Conservation (phyloP, 1,139 yeast species). For the Zygoascus meyerae region DNA sequence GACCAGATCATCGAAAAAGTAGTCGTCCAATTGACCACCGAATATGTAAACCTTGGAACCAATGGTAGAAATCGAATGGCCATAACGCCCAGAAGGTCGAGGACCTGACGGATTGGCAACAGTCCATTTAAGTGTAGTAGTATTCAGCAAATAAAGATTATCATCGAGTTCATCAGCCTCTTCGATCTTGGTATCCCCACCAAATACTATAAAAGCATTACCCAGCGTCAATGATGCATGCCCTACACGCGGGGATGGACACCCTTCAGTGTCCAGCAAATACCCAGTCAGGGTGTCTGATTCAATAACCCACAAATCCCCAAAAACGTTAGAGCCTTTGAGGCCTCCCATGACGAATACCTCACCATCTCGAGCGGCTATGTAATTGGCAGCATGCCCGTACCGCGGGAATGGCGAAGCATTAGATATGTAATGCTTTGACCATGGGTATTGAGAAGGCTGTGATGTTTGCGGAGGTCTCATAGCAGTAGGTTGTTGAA, state of each 20-base stretch:
- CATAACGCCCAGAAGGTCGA: conserved; percentile 89
- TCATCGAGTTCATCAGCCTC: conserved; percentile 73
- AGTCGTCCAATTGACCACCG: conserved; percentile 94
- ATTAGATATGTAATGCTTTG: conserved; percentile 57
- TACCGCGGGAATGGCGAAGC: conserved; percentile 87
- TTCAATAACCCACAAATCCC: conserved; percentile 78
- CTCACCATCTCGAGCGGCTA: conserved; percentile 72
- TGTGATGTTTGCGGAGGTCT: neutral
- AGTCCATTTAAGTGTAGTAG: conserved; percentile 86
- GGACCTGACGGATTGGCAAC: conserved; percentile 76
- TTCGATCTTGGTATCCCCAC: conserved; percentile 93
- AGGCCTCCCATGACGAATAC: conserved; percentile 92
- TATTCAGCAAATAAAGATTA: conserved; percentile 83
- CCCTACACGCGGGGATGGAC: conserved; percentile 95
- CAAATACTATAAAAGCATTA: conserved; percentile 90
- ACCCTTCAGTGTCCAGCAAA: conserved; percentile 60
- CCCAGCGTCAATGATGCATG: conserved; percentile 92
- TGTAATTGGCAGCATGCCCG: conserved; percentile 78
- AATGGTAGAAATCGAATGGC: conserved; percentile 69
- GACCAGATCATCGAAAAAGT: conserved; percentile 78
- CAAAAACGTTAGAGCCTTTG: conserved; percentile 86
- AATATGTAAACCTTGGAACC: conserved; percentile 76
- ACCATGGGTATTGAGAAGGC: conserved; percentile 61
- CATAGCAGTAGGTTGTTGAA: neutral
- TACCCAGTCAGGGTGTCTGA: conserved; percentile 46